phyloP scores from a whole-genome alignment of 2,329 filamentous ascomycete species.

The Madurella mycetomatis region DNA sequence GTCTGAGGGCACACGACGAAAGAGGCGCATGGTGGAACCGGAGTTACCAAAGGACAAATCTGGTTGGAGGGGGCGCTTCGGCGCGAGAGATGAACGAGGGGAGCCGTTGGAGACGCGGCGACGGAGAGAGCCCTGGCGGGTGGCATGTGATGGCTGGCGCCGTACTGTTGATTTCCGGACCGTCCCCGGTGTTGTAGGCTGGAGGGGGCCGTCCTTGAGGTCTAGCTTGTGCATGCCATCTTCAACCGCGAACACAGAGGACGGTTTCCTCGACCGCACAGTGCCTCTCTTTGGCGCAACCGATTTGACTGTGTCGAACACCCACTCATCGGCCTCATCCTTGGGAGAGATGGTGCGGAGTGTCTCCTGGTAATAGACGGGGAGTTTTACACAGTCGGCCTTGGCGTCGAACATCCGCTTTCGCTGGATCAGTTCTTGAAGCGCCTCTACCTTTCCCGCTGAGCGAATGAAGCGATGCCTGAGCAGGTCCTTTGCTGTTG shows the following conservation, averaged over 20 bases:
- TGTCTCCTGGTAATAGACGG: conserved; percentile 91
- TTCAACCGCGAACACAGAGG: conserved; percentile 54
- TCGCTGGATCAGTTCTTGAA: conserved; percentile 82
- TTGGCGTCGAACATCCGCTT: conserved; percentile 78
- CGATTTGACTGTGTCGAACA: conserved; percentile 90
- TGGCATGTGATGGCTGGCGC: conserved; percentile 34
- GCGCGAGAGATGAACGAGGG: conserved; percentile 39
- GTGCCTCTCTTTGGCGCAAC: conserved; percentile 54
- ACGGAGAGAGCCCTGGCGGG: conserved; percentile 24
- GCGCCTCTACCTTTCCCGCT: conserved; percentile 79
- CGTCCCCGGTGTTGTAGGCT: conserved; percentile 54
- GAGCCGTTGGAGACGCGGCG: conserved; percentile 38
- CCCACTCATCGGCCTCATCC: conserved; percentile 79
- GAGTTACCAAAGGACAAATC: conserved; percentile 93
- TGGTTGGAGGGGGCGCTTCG: conserved; percentile 76
- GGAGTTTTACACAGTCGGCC: conserved; percentile 62
- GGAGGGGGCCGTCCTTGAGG: conserved; percentile 56
- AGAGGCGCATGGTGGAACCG: conserved; percentile 85
- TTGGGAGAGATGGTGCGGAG: conserved; percentile 65
- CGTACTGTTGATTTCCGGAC: conserved; percentile 57
- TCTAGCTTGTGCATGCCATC: conserved; percentile 58
- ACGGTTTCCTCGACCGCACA: conserved; percentile 51
- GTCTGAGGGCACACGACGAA: conserved; percentile 78
- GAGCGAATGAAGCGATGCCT: conserved; percentile 83
- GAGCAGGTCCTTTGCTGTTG: conserved; percentile 80